Conservation (phyloP, 371 early-diverging fungal species). For the Funneliformis caledonium region DNA sequence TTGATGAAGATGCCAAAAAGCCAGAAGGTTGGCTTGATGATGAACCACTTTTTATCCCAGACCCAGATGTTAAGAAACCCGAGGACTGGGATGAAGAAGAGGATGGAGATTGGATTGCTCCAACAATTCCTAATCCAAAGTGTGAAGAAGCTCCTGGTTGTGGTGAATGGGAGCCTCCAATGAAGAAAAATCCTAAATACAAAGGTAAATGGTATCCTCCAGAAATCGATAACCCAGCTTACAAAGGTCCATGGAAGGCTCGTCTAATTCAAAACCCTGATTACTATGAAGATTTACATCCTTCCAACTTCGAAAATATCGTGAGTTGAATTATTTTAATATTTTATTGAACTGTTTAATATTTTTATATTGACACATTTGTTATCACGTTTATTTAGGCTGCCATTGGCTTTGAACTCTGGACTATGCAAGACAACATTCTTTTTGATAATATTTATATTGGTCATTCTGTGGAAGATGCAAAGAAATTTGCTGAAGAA, state of each 20-base stretch:
- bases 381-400: slow-evolving; percentile 64
- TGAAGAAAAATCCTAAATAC: slow-evolving; percentile 87
- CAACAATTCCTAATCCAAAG: slow-evolving; percentile 76
- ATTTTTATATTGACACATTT: neutral
- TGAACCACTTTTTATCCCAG: slow-evolving; percentile 76
- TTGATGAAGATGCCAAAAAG: slow-evolving; percentile 85
- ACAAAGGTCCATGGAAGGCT: slow-evolving; percentile 95
- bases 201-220: slow-evolving; percentile 85
- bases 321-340: slow-evolving; percentile 36
- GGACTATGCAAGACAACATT: slow-evolving; percentile 95
- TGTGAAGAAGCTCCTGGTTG: slow-evolving; percentile 78
- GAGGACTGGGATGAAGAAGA: slow-evolving; percentile 93
- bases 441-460: slow-evolving; percentile 94
- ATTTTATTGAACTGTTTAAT: neutral
- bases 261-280: slow-evolving; percentile 90
- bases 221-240: slow-evolving; percentile 91
- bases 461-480: slow-evolving; percentile 71
- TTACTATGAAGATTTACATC: slow-evolving; percentile 71
- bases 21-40: slow-evolving; percentile 92
- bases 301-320: slow-evolving; percentile 69
- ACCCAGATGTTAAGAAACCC: slow-evolving; percentile 90
- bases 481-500: slow-evolving; percentile 56
- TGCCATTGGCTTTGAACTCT: slow-evolving; percentile 93
- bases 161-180: slow-evolving; percentile 66
- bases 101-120: slow-evolving; percentile 90